A percentile compares a stretch with the other conserved stretches of the same genome.
Evolutionary conservation across 306 rosid species (phyloP).

Genomic region (Glycine tomentella): DNA sequence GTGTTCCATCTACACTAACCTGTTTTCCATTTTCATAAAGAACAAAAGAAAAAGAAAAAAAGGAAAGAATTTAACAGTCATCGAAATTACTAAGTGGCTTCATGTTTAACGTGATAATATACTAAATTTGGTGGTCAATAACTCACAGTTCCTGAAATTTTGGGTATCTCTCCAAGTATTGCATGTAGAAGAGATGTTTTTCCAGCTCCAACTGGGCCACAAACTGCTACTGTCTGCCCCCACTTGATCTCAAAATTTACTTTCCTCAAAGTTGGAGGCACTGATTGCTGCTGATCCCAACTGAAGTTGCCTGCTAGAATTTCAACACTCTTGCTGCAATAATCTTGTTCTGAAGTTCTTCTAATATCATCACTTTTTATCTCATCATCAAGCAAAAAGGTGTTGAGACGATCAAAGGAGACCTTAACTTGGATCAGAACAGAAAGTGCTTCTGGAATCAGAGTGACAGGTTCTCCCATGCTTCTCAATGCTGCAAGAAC

Average conservation of each 20-base stretch:
- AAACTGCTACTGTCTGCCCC: slow-evolving; percentile 69
- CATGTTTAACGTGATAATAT: neutral
- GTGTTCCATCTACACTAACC: slow-evolving; percentile 61
- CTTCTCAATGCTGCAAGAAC: slow-evolving; percentile 64
- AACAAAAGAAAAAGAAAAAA: neutral
- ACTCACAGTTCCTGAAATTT: slow-evolving; percentile 62
- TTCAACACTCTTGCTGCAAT: slow-evolving; percentile 37
- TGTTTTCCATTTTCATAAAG: slow-evolving; percentile 35
- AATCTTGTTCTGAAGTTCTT: slow-evolving; percentile 18
- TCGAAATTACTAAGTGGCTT: neutral
- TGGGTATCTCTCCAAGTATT: slow-evolving; percentile 68
- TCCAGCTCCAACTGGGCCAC: slow-evolving; percentile 73
- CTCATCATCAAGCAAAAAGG: slow-evolving; percentile 68
- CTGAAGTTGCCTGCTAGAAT: slow-evolving; percentile 57
- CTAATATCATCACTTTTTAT: slow-evolving; percentile 45
- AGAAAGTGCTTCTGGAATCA: slow-evolving; percentile 74
- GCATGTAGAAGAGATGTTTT: slow-evolving; percentile 68
- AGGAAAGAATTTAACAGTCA: neutral
- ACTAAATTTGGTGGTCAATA: neutral
- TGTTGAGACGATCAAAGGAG: slow-evolving; percentile 62
- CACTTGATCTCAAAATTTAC: slow-evolving; percentile 48
- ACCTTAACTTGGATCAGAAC: slow-evolving; percentile 70
- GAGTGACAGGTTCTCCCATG: slow-evolving; percentile 65
- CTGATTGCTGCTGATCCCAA: slow-evolving; percentile 56
- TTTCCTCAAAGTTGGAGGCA: slow-evolving; percentile 50